phyloP scores from a whole-genome alignment of 257 asterid species.

The Leptodermis oblonga region DNA sequence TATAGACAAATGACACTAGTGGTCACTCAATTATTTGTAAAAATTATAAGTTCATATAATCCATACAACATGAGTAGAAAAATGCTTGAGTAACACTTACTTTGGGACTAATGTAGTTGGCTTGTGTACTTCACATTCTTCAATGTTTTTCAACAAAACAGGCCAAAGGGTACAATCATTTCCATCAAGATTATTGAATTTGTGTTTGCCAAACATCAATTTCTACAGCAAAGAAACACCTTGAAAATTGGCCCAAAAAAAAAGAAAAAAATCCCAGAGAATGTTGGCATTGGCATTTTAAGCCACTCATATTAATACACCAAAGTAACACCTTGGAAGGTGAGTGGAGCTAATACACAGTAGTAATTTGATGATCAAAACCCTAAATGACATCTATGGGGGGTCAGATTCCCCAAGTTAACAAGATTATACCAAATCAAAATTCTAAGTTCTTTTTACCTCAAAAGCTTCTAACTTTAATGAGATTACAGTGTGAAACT shows the following conservation, averaged over 20 bases:
- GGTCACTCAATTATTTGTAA: too few relatives aligned
- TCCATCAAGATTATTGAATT: not conserved
- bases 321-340: constrained; percentile 13
- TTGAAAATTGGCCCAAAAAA: not conserved
- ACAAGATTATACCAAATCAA: constrained; percentile 19
- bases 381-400: constrained; percentile 12
- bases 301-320: constrained; percentile 12
- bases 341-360: constrained; percentile 14
- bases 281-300: not conserved
- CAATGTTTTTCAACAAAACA: not conserved
- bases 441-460: constrained; percentile 32
- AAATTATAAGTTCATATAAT: too few relatives aligned
- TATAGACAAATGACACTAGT: too few relatives aligned
- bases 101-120: too few relatives aligned
- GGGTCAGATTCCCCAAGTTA: constrained; percentile 1
- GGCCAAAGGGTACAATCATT: not conserved
- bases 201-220: not conserved
- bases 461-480: constrained; percentile 24
- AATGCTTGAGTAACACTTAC: too few relatives aligned
- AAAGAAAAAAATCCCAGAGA: not conserved
- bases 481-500: constrained; percentile 34
- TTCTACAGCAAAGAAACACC: not conserved
- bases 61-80: too few relatives aligned
- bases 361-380: constrained; percentile 11
- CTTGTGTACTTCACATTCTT: not conserved